Evolutionary conservation across 2,329 filamentous ascomycete genomes (phyloP), one percentile per base, ranked within the genome.

Genomic region (Hymenoscyphus repandus): DNA sequence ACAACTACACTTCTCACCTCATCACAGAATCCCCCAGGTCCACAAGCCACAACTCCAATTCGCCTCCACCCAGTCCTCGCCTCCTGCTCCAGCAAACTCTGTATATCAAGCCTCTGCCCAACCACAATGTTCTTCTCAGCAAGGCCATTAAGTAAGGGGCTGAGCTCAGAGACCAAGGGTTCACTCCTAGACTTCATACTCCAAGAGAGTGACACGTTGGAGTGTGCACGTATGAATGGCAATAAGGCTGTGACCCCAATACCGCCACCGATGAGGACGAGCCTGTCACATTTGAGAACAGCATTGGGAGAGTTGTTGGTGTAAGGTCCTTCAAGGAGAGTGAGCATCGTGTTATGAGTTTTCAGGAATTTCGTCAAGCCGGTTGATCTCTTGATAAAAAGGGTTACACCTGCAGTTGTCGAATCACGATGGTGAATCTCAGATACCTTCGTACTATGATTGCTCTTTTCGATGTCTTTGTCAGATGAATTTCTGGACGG

Each of bases 231-330:
- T 2, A 69, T 37, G 45, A 64, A 67, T 3, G 70, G 66, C 0
- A 77, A 53, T 11, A 73, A 41, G 2, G 64, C 71, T 0, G 74
- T 76, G 58, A 77, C 73, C 40, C 74, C 74, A 27, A 77, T 71
- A 10, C 74, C 74, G n/a, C 75, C 74, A 1, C 63, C 70, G 34
- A 77, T 67, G 45, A 72, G 66, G 9, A 77, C 52, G 2, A 76
- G 47, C 1, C 64, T 57, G 49, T 71, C 68, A 45, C 63, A 67
- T 1, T 42, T 52, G 1, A 67, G 61, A 6, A 71, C 51, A 6
- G 53, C 50, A 0, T 39, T 30, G 13, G 59, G 61, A 2, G 59
- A 58, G 47, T 59, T 65, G 55, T 64, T 62, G 18, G 60, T 54
- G 60, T 74, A 73, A 1, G 68, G 64, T 3, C 69, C 69, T 37